Percentiles rank a stretch among this genome's conserved stretches.
These are phyloP conservation scores for Cyclostephanos tholiformis DNA, from an alignment of 108 stramenopile species.

Conservation along the genomic window DNA sequence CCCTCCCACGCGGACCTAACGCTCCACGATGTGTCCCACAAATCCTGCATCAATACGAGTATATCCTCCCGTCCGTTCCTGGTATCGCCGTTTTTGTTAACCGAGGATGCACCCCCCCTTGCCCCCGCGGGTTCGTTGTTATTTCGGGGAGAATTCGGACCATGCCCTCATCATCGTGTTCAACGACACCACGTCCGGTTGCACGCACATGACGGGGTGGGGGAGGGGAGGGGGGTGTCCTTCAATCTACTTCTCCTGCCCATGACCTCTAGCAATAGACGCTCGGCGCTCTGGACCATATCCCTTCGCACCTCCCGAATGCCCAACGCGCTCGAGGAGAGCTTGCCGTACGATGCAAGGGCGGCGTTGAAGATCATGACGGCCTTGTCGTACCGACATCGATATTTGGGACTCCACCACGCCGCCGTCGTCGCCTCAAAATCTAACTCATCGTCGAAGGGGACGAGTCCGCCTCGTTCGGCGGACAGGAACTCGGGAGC, in stretches of 20 bases:
- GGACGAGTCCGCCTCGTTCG: background rate
- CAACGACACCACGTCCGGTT: slow-evolving; percentile 46
- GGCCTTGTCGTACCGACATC: slow-evolving; percentile 37
- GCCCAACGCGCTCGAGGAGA: slow-evolving; percentile 27
- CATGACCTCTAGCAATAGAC: slow-evolving; percentile 35
- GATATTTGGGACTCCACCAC: slow-evolving; percentile 36
- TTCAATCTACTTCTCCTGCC: background rate
- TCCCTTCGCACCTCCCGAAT: slow-evolving; percentile 28
- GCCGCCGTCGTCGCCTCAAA: background rate
- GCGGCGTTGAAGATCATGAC: slow-evolving; percentile 40
- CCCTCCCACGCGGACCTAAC: slow-evolving; percentile 21
- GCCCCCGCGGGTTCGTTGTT: background rate
- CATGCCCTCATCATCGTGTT: slow-evolving; percentile 46
- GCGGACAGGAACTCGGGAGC: slow-evolving; percentile 3
- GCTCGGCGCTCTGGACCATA: slow-evolving; percentile 37
- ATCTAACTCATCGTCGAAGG: background rate
- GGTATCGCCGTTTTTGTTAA: slow-evolving; percentile 2
- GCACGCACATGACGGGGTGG: slow-evolving; percentile 23
- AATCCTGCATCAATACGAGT: slow-evolving; percentile 41
- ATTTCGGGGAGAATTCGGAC: slow-evolving; percentile 26
- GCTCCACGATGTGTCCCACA: slow-evolving; percentile 25
- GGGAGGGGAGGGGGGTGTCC: background rate
- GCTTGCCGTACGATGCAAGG: slow-evolving; percentile 36
- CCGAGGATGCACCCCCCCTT: background rate
- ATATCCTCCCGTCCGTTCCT: slow-evolving; percentile 11